Evolutionary conservation across 192 early-diverging fungal genomes (phyloP).

Genomic region (Coemansia sp.): DNA sequence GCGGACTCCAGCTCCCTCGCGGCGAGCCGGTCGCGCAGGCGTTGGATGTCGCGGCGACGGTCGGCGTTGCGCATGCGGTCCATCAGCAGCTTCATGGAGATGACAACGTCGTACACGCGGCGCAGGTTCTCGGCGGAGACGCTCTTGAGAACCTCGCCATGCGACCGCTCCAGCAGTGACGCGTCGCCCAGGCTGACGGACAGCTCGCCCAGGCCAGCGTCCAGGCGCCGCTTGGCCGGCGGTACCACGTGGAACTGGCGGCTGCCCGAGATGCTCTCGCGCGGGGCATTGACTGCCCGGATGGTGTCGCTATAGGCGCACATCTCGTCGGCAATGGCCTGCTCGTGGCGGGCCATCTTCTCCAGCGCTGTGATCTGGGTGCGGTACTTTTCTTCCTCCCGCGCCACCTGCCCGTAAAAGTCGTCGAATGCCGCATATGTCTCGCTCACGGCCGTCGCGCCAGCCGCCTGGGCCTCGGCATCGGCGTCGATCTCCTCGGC

Average conservation of each 20-base stretch:
- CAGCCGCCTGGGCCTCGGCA: constrained; percentile 26
- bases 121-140: constrained; percentile 49
- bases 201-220: constrained; percentile 38
- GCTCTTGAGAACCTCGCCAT: constrained; percentile 48
- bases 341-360: constrained; percentile 47
- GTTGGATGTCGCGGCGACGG: constrained; percentile 30
- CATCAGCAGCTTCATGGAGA: constrained; percentile 51
- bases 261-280: constrained; percentile 26
- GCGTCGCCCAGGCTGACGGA: constrained; percentile 44
- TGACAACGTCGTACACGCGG: constrained; percentile 42
- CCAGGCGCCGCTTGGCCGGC: constrained; percentile 33
- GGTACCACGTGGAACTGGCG: constrained; percentile 28
- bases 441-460: constrained; percentile 26
- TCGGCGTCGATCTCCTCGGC: constrained; percentile 40
- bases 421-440: constrained; percentile 40
- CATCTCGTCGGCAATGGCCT: constrained; percentile 49
- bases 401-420: constrained; percentile 30
- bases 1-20: constrained; percentile 22
- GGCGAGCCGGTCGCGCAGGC: constrained; percentile 33
- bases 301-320: constrained; percentile 40
- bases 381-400: constrained; percentile 48
- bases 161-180: constrained; percentile 42
- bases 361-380: constrained; percentile 43
- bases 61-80: constrained; percentile 43
- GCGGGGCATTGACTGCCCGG: constrained; percentile 28